Percentiles rank a stretch among this genome's conserved stretches.
Evolutionary conservation across 1,284 basidiomycete genomes (phyloP).

Genomic region (Sanghuangporus baumii): DNA sequence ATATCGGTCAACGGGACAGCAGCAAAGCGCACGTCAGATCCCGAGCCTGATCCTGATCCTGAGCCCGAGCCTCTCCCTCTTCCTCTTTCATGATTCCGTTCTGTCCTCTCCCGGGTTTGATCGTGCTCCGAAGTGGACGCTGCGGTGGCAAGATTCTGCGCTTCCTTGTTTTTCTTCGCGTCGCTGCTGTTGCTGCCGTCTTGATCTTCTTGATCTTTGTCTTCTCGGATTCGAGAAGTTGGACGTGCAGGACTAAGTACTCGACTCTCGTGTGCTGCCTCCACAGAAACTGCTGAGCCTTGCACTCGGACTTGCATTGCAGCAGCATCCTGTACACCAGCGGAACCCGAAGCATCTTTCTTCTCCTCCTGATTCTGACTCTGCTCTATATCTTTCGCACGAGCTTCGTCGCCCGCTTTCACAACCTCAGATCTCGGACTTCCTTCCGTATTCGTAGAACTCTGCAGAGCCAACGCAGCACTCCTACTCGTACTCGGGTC

Average conservation of each 20-base stretch:
- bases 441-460: not conserved
- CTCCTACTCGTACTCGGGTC: not conserved
- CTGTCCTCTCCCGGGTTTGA: not conserved
- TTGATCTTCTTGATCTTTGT: not conserved
- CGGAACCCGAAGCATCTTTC: not conserved
- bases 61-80: not conserved
- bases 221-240: not conserved
- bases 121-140: not conserved
- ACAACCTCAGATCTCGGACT: not conserved
- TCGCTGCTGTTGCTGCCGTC: not conserved
- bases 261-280: not conserved
- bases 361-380: not conserved
- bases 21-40: not conserved
- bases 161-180: not conserved
- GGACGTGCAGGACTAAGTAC: not conserved
- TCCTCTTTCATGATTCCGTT: not conserved
- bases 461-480: not conserved
- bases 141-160: not conserved
- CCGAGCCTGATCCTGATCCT: too few species aligned
- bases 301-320: not conserved
- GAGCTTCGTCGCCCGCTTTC: not conserved
- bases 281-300: not conserved
- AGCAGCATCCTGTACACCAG: not conserved
- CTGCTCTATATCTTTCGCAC: not conserved
- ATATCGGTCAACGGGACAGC: conserved; percentile 8